phyloP scores from a whole-genome alignment of 257 asterid species.

The Penstemon barbatus region DNA sequence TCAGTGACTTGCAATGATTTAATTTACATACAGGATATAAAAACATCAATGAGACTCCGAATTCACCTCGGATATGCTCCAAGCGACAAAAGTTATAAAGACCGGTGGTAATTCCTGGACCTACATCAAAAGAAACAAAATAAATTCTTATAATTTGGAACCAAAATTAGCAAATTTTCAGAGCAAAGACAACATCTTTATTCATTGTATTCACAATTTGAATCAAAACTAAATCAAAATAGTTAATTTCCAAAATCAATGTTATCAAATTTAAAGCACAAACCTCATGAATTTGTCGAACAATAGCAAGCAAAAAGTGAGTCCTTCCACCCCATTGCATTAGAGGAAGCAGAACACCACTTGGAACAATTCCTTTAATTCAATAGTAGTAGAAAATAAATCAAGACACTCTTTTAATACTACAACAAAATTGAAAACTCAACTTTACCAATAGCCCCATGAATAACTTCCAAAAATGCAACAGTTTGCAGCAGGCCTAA shows the following conservation, averaged over 20 bases:
- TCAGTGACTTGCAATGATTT: too few relatives aligned
- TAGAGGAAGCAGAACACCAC: slow-evolving; percentile 78
- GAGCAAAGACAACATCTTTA: background rate
- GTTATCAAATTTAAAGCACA: background rate
- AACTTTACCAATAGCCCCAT: slow-evolving; percentile 78
- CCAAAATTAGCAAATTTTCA: background rate
- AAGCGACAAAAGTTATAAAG: slow-evolving; percentile 72
- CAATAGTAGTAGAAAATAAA: background rate
- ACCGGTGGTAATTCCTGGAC: slow-evolving; percentile 75
- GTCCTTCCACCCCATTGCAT: slow-evolving; percentile 98
- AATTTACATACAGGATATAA: background rate
- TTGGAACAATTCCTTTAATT: slow-evolving; percentile 83
- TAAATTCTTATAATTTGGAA: background rate
- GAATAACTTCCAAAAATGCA: slow-evolving; percentile 94
- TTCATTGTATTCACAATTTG: background rate
- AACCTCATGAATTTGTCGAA: slow-evolving; percentile 63
- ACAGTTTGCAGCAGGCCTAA: slow-evolving; percentile 71
- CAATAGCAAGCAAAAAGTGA: slow-evolving; percentile 82
- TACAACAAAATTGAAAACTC: background rate
- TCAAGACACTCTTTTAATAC: background rate
- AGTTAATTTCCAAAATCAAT: too few relatives aligned
- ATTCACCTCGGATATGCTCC: slow-evolving; percentile 89
- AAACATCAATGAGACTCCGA: slow-evolving; percentile 14
- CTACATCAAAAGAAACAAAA: slow-evolving; percentile 36
- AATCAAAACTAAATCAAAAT: background rate